Conservation (phyloP, 495 filamentous ascomycete species). For the Penicillium salamii region DNA sequence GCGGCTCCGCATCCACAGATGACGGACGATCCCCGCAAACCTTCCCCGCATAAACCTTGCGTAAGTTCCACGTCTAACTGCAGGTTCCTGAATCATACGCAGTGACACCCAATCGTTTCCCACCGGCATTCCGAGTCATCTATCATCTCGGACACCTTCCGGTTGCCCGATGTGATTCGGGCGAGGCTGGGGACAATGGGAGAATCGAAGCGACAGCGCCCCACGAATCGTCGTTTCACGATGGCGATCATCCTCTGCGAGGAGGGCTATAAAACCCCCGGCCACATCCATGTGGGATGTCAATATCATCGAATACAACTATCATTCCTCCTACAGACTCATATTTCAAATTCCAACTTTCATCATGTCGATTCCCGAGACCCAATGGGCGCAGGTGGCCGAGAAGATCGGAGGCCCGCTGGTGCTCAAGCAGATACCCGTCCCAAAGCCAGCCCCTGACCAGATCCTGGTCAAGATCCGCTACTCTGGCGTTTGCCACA, state of each 20-base stretch:
- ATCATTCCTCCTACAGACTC: neutral
- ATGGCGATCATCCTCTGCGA: neutral
- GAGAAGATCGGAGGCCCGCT: constrained; percentile 72
- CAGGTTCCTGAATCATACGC: neutral
- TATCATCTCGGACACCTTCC: too few species aligned
- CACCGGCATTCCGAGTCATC: neutral
- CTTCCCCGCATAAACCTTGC: constrained; percentile 1
- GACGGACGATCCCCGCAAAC: neutral
- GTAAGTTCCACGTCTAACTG: neutral
- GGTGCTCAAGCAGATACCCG: constrained; percentile 79
- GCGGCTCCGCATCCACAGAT: constrained; percentile 6
- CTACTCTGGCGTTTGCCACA: constrained; percentile 93
- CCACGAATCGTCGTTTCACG: neutral
- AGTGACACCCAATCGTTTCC: neutral
- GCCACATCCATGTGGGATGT: neutral
- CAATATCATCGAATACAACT: neutral
- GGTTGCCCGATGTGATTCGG: too few species aligned
- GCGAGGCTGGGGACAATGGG: neutral
- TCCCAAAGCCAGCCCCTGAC: constrained; percentile 74
- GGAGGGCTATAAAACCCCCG: neutral
- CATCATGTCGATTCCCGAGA: constrained; percentile 56
- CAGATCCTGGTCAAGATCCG: constrained; percentile 90
- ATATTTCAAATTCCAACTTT: too few species aligned
- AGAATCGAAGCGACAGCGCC: neutral
- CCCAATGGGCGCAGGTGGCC: constrained; percentile 85